These are phyloP conservation scores for Yamadazyma aaseri DNA, from an alignment of 1,139 yeast species.

Conservation along the genomic window DNA sequence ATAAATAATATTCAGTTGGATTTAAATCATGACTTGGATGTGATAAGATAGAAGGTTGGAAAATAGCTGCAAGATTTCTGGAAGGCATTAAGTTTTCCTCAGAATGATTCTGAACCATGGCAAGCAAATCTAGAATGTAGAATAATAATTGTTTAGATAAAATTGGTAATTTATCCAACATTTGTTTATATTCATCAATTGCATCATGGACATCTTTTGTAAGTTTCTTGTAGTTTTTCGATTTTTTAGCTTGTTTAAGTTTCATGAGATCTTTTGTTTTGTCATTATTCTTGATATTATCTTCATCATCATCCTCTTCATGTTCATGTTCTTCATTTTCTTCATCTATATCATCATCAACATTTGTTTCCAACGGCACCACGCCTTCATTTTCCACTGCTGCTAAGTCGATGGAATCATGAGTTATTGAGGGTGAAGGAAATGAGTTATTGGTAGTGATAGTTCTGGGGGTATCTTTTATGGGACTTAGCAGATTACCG, in stretches of 20 bases:
- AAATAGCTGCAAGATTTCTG: constrained; percentile 88
- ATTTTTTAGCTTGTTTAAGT: constrained; percentile 20
- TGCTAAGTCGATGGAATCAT: constrained; percentile 2
- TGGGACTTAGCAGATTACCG: too few species aligned
- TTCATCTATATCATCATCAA: constrained; percentile 1
- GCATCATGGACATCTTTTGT: constrained; percentile 67
- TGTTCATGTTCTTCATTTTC: constrained; percentile 5
- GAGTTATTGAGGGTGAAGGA: constrained; percentile 13
- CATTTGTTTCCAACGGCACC: background rate
- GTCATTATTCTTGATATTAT: constrained; percentile 4
- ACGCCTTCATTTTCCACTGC: constrained; percentile 2
- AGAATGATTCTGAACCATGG: constrained; percentile 80
- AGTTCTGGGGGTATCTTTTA: constrained; percentile 4
- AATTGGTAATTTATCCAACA: constrained; percentile 66
- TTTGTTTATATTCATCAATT: constrained; percentile 64
- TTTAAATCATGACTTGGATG: constrained; percentile 92
- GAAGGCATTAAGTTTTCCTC: constrained; percentile 87
- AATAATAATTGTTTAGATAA: constrained; percentile 80
- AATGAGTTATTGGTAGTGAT: constrained; percentile 6
- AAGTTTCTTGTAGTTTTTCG: constrained; percentile 41
- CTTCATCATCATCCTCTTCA: constrained; percentile 5
- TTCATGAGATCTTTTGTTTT: constrained; percentile 9
- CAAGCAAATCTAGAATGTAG: constrained; percentile 81
- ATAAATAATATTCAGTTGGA: constrained; percentile 86
- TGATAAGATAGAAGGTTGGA: constrained; percentile 90